Conservation (phyloP, 164 flowering plant genomes). For the Berberis vulgaris region DNA sequence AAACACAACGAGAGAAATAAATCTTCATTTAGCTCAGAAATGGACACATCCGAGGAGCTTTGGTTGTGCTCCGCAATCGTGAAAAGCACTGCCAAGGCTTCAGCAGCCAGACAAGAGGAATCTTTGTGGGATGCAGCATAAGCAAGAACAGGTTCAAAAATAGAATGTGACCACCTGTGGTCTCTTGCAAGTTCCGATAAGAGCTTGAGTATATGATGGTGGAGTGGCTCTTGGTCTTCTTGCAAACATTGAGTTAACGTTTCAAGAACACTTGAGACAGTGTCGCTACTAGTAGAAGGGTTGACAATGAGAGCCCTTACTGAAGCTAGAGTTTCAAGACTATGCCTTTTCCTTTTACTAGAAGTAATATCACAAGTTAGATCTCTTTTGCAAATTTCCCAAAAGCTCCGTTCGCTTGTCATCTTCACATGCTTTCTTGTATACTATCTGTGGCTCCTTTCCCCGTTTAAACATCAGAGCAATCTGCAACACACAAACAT, state of each 20-base stretch:
- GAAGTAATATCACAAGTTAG: neutral
- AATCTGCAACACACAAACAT: neutral
- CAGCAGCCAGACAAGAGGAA: conserved; percentile 24
- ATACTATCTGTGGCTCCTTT: neutral
- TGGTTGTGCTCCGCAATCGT: conserved; percentile 16
- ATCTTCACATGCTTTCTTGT: neutral
- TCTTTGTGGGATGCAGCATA: conserved; percentile 15
- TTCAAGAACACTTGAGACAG: conserved; percentile 29
- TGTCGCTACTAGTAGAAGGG: conserved; percentile 38
- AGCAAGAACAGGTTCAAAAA: conserved; percentile 22
- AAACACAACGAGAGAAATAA: conserved; percentile 18
- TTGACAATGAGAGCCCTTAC: conserved; percentile 44
- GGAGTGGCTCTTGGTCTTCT: conserved; percentile 7
- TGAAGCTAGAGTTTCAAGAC: conserved; percentile 27
- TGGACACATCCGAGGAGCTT: neutral
- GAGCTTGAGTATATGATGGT: conserved; percentile 37
- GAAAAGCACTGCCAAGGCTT: conserved; percentile 29
- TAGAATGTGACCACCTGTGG: conserved; percentile 21
- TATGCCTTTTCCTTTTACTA: neutral
- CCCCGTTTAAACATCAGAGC: neutral
- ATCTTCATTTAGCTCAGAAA: conserved; percentile 22
- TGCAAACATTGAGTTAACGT: conserved; percentile 32
- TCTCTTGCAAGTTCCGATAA: conserved; percentile 30
- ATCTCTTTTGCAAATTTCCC: conserved; percentile 5
- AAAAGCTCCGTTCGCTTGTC: conserved; percentile 11